Evolutionary conservation across 495 filamentous ascomycete species (phyloP).

Genomic region (Cudoniella acicularis): DNA sequence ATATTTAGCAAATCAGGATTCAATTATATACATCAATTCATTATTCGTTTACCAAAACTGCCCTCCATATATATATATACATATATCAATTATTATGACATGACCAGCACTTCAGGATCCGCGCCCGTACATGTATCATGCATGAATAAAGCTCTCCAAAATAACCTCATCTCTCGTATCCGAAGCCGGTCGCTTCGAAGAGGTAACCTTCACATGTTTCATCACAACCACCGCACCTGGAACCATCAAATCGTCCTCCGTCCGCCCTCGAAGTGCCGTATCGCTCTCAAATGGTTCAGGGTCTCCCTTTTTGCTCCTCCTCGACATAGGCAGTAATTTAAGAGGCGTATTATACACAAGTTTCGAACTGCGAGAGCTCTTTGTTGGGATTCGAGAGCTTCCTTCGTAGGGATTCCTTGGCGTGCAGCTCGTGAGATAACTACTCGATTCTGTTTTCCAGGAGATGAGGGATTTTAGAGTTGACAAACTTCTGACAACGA

Average conservation of each 20-base stretch:
- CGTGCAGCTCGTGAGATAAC: not conserved
- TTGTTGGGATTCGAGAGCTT: not conserved
- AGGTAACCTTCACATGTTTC: not conserved
- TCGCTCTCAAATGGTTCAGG: not conserved
- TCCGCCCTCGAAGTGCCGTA: not conserved
- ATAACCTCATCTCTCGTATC: not conserved
- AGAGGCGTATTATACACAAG: not conserved
- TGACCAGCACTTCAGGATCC: too few species aligned
- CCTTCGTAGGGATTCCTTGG: not conserved
- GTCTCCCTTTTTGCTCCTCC: too few species aligned
- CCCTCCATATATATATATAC: too few species aligned
- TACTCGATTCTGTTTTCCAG: not conserved
- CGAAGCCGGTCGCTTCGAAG: not conserved
- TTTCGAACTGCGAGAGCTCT: not conserved
- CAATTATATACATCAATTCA: too few species aligned
- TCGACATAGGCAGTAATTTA: not conserved
- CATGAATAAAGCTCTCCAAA: not conserved
- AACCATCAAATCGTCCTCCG: not conserved
- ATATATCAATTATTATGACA: too few species aligned
- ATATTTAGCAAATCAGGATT: too few species aligned
- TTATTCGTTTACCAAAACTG: too few species aligned
- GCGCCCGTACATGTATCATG: too few species aligned
- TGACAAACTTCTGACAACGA: not conserved
- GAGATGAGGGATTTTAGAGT: not conserved
- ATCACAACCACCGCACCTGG: not conserved